Conservation (phyloP, 306 rosid species). For the Medicago lupulina region DNA sequence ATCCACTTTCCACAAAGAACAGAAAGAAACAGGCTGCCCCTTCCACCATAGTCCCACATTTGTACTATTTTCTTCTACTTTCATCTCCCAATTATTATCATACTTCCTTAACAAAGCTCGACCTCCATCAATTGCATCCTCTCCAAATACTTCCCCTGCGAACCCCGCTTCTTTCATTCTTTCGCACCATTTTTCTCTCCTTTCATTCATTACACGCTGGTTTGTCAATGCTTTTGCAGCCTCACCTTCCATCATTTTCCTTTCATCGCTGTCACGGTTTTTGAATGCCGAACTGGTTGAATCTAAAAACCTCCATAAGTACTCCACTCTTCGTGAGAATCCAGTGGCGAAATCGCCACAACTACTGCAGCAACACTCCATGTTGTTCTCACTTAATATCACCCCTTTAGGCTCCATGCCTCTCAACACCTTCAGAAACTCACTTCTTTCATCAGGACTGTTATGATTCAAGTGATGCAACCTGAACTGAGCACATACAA, state of each 20-base stretch:
- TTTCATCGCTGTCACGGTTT: conserved; percentile 76
- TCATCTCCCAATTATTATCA: conserved; percentile 88
- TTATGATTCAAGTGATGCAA: conserved; percentile 73
- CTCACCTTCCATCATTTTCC: conserved; percentile 92
- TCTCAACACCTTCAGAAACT: conserved; percentile 59
- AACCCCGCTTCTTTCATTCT: conserved; percentile 80
- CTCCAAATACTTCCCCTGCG: conserved; percentile 58
- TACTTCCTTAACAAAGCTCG: conserved; percentile 86
- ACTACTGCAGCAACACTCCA: conserved; percentile 70
- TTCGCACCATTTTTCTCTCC: conserved; percentile 80
- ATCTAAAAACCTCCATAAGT: conserved; percentile 81
- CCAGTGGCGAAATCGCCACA: conserved; percentile 71
- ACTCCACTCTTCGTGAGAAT: conserved; percentile 68
- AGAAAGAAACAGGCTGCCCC: conserved; percentile 80
- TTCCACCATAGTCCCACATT: conserved; percentile 83
- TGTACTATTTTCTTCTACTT: conserved; percentile 63
- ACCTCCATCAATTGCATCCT: conserved; percentile 76
- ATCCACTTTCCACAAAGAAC: conserved; percentile 74
- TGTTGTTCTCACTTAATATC: conserved; percentile 78
- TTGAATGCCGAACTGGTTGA: conserved; percentile 83
- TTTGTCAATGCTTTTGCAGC: conserved; percentile 77
- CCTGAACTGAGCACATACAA: conserved; percentile 86
- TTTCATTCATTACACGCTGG: conserved; percentile 75
- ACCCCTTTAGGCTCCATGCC: conserved; percentile 77
- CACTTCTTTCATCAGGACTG: conserved; percentile 64